Percentiles rank a stretch among this genome's conserved stretches.
These are phyloP conservation scores for Coemansia sp. DNA, from an alignment of 192 early-diverging fungal genomes.

Conservation along the genomic window DNA sequence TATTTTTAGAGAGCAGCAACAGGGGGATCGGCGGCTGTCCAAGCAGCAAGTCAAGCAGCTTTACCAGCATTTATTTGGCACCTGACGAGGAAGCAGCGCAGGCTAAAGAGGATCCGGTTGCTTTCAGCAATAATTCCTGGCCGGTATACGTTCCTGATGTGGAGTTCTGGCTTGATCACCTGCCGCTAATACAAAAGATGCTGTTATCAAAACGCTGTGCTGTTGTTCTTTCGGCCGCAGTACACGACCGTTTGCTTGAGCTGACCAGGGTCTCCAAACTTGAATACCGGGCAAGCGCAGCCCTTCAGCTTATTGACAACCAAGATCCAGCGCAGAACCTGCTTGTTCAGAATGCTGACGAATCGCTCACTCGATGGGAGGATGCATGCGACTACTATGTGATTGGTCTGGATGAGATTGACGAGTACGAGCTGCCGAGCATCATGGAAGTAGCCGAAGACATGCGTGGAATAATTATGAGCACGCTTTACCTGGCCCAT, in stretches of 20 bases:
- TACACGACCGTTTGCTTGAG: neutral
- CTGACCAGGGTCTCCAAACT: neutral
- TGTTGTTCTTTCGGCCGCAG: conserved; percentile 6
- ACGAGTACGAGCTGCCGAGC: conserved; percentile 34
- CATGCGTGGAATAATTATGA: conserved; percentile 21
- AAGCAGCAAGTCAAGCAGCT: conserved; percentile 4
- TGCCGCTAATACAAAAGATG: conserved; percentile 20
- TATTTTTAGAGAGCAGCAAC: neutral
- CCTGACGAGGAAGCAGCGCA: neutral
- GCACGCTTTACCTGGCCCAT: conserved; percentile 20
- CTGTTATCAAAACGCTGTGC: neutral
- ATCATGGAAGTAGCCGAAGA: conserved; percentile 34
- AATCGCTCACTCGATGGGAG: conserved; percentile 15
- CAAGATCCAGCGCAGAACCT: neutral
- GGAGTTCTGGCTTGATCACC: conserved; percentile 15
- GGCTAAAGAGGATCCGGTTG: neutral
- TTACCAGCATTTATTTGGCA: neutral
- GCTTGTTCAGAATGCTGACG: neutral
- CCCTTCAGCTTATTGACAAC: conserved; percentile 5
- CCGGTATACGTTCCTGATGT: conserved; percentile 21
- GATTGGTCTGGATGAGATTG: conserved; percentile 3
- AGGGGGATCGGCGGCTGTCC: conserved; percentile 1
- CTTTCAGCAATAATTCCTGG: neutral
- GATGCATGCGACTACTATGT: conserved; percentile 20
- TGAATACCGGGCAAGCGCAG: conserved; percentile 1